These are phyloP conservation scores for Naganishia liquefaciens DNA, from an alignment of 1,284 basidiomycete species.

Conservation along the genomic window DNA sequence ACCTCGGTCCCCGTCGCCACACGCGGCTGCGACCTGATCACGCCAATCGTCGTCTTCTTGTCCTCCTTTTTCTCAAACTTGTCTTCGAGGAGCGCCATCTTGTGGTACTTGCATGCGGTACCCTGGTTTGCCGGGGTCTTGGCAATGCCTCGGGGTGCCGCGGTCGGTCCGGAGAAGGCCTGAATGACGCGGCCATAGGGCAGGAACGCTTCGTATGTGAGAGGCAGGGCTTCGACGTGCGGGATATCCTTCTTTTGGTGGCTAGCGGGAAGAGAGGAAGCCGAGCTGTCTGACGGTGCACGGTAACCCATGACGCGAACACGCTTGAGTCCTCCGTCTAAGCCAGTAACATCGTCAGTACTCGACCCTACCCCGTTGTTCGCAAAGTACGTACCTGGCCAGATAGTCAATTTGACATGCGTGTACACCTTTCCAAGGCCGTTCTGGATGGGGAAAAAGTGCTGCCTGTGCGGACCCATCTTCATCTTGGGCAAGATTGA, in stretches of 20 bases:
- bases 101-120: conserved; percentile 86
- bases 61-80: conserved; percentile 61
- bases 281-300: conserved; percentile 44
- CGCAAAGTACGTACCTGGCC: conserved; percentile 61
- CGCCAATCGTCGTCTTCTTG: conserved; percentile 63
- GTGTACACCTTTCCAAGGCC: conserved; percentile 62
- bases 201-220: conserved; percentile 79
- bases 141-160: conserved; percentile 59
- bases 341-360: background rate
- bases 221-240: conserved; percentile 62
- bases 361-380: background rate
- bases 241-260: conserved; percentile 27
- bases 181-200: conserved; percentile 86
- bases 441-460: conserved; percentile 77
- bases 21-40: conserved; percentile 65
- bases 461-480: conserved; percentile 85
- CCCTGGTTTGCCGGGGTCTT: conserved; percentile 80
- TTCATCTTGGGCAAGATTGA: conserved; percentile 73
- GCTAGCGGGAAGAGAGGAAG: conserved; percentile 32
- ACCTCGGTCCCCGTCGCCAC: conserved; percentile 59
- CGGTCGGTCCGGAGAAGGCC: conserved; percentile 57
- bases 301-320: conserved; percentile 76
- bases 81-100: conserved; percentile 67
- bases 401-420: conserved; percentile 84
- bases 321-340: conserved; percentile 91